Percentiles rank a stretch among this genome's conserved stretches.
phyloP scores from a whole-genome alignment of 768 basidiomycete species.

The Gymnopilus dilepis region DNA sequence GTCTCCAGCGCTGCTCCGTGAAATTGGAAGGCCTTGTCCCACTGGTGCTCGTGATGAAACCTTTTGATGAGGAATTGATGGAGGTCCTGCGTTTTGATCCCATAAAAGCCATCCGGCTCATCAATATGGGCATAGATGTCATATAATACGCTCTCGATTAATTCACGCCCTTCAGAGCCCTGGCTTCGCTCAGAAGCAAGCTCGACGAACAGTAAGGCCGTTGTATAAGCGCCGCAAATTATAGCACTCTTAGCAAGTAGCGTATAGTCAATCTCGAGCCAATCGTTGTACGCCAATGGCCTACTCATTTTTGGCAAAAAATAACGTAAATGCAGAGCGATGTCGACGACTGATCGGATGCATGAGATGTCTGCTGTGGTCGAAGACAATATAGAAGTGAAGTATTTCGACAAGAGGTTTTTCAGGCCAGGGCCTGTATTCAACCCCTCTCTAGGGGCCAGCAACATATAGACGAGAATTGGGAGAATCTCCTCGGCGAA shows the following conservation, averaged over 20 bases:
- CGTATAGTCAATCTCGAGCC: slow-evolving; percentile 80
- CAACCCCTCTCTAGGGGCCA: slow-evolving; percentile 42
- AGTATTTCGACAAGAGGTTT: slow-evolving; percentile 55
- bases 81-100: slow-evolving; percentile 81
- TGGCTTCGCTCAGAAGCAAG: slow-evolving; percentile 59
- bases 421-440: slow-evolving; percentile 30
- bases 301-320: slow-evolving; percentile 45
- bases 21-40: slow-evolving; percentile 89
- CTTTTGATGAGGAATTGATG: slow-evolving; percentile 80
- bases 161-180: slow-evolving; percentile 32
- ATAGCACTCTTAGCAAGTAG: slow-evolving; percentile 78
- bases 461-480: slow-evolving; percentile 70
- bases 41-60: slow-evolving; percentile 92
- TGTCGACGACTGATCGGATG: slow-evolving; percentile 69
- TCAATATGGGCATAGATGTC: slow-evolving; percentile 95
- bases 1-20: slow-evolving; percentile 87
- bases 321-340: slow-evolving; percentile 80
- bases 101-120: slow-evolving; percentile 98
- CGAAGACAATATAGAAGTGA: slow-evolving; percentile 56
- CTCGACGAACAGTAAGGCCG: slow-evolving; percentile 89
- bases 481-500: slow-evolving; percentile 78
- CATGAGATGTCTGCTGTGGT: slow-evolving; percentile 44
- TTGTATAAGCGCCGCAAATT: slow-evolving; percentile 83
- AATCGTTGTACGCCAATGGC: slow-evolving; percentile 66
- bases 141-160: slow-evolving; percentile 77